Conservation (phyloP, 2,329 filamentous ascomycete genomes). For the Paramyrothecium roridum region DNA sequence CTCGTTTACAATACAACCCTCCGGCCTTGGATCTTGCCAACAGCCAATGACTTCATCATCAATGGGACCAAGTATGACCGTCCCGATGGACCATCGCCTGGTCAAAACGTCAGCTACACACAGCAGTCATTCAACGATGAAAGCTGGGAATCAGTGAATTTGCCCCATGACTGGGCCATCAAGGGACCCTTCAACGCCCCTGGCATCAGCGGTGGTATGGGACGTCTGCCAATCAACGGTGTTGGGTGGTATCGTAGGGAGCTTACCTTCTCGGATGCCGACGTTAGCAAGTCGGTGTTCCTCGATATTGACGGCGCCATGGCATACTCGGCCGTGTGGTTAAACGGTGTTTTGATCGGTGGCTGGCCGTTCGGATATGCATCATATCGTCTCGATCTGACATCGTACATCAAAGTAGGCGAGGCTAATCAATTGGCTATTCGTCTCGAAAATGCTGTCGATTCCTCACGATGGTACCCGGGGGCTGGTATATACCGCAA, state of each 20-base stretch:
- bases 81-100: background rate
- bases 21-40: background rate
- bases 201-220: slow-evolving; percentile 34
- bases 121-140: slow-evolving; percentile 34
- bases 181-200: slow-evolving; percentile 38
- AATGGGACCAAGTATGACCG: background rate
- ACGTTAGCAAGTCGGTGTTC: slow-evolving; percentile 36
- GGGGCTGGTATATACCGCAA: slow-evolving; percentile 4
- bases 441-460: slow-evolving; percentile 3
- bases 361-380: slow-evolving; percentile 6
- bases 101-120: background rate
- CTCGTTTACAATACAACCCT: background rate
- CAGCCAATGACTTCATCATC: background rate
- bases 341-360: slow-evolving; percentile 35
- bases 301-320: slow-evolving; percentile 50
- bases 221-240: slow-evolving; percentile 44
- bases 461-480: slow-evolving; percentile 5
- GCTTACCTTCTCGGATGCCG: slow-evolving; percentile 24
- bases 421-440: slow-evolving; percentile 5
- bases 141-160: slow-evolving; percentile 34
- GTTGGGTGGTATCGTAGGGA: slow-evolving; percentile 50
- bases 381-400: slow-evolving; percentile 5
- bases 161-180: slow-evolving; percentile 50
- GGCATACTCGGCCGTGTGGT: slow-evolving; percentile 48
- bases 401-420: slow-evolving; percentile 11